Evolutionary conservation across 2,329 filamentous ascomycete genomes (phyloP).

Genomic region (Phialophora expanda): DNA sequence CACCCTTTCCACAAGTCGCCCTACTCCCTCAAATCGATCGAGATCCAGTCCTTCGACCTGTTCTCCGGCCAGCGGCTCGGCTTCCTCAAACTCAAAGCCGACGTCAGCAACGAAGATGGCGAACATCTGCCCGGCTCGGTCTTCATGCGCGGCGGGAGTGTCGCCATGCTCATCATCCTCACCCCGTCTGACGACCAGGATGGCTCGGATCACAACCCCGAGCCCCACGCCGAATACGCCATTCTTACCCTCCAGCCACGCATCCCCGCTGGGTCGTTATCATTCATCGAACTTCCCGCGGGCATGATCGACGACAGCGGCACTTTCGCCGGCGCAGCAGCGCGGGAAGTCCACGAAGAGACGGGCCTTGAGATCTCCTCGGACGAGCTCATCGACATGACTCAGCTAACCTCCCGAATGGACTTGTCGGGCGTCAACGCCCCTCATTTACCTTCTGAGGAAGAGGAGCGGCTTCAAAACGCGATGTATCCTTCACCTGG

Average conservation of each 20-base stretch:
- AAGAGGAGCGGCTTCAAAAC: conserved; percentile 49
- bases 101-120: conserved; percentile 58
- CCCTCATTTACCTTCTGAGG: conserved; percentile 8
- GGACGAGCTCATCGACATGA: conserved; percentile 60
- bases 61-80: conserved; percentile 58
- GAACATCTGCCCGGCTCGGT: conserved; percentile 62
- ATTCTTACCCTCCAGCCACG: conserved; percentile 64
- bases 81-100: conserved; percentile 62
- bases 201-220: conserved; percentile 22
- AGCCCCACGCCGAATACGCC: conserved; percentile 51
- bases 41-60: conserved; percentile 61
- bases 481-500: conserved; percentile 62
- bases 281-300: conserved; percentile 63
- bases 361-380: conserved; percentile 58
- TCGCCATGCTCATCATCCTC: conserved; percentile 63
- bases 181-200: conserved; percentile 51
- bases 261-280: conserved; percentile 60
- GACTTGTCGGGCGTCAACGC: background rate
- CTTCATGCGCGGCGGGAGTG: conserved; percentile 63
- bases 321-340: conserved; percentile 60
- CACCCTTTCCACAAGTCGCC: conserved; percentile 60
- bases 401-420: conserved; percentile 49
- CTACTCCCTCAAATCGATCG: conserved; percentile 58
- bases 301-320: conserved; percentile 65
- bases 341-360: conserved; percentile 64